A percentile compares a stretch with the other conserved stretches of the same genome.
phyloP scores from a whole-genome alignment of 2,329 filamentous ascomycete species.

The Ascosphaera acerosa region DNA sequence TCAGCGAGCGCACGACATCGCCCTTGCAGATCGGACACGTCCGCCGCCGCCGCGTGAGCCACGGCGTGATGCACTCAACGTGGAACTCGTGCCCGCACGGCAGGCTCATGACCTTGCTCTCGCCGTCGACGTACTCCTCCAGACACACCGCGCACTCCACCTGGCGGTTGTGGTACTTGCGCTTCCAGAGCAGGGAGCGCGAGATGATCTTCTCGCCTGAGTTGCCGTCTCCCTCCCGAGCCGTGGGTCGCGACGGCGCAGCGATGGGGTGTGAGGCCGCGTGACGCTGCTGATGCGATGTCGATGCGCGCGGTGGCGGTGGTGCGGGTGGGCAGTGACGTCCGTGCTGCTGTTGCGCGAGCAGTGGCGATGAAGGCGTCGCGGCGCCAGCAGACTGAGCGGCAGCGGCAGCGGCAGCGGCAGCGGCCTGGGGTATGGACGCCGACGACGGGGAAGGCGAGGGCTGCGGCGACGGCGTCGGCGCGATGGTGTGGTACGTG shows the following conservation, averaged over 20 bases:
- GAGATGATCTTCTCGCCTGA: conserved; percentile 22
- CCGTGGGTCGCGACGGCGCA: background rate
- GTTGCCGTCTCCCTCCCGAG: background rate
- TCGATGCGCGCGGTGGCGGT: no score
- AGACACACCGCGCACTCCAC: conserved; percentile 90
- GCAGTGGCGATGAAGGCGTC: conserved; percentile 55
- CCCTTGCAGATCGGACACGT: conserved; percentile 99
- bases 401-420: no score
- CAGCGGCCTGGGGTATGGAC: conserved; percentile 30
- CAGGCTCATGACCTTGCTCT: conserved; percentile 87
- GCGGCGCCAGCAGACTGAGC: conserved; percentile 31
- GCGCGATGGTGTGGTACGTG: conserved; percentile 68
- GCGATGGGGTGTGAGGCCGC: conserved; percentile 1
- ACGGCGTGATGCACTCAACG: conserved; percentile 93
- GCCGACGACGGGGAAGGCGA: conserved; percentile 29
- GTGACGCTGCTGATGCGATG: no score
- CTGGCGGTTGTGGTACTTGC: conserved; percentile 36
- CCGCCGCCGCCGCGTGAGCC: conserved; percentile 79
- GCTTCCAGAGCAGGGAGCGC: conserved; percentile 20
- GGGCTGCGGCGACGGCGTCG: conserved; percentile 30
- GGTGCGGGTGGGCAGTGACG: conserved; percentile 12
- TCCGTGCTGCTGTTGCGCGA: conserved; percentile 23
- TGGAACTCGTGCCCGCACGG: conserved; percentile 97
- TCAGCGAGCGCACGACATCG: conserved; percentile 52
- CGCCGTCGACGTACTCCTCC: conserved; percentile 85